phyloP scores from a whole-genome alignment of 148 eudicot species.

The Persicaria tinctoria region DNA sequence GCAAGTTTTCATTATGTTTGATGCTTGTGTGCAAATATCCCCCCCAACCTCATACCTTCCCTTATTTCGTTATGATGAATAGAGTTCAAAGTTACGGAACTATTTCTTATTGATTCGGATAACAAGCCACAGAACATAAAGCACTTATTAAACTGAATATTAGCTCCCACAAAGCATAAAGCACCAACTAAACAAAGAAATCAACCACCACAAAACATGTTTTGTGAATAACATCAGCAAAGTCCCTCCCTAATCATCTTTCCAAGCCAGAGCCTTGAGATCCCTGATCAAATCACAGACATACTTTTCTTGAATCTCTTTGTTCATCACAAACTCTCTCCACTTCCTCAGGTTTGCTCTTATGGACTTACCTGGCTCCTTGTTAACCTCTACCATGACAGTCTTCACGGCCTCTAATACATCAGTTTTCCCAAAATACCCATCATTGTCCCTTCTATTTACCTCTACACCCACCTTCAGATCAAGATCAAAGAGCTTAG shows the following conservation, averaged over 20 bases:
- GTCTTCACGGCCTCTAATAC: conserved; percentile 29
- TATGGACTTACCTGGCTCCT: conserved; percentile 21
- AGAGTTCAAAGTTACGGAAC: no score
- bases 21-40: no score
- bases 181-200: background rate
- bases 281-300: conserved; percentile 28
- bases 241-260: background rate
- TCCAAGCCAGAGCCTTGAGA: conserved; percentile 24
- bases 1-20: no score
- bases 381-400: conserved; percentile 23
- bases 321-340: conserved; percentile 31
- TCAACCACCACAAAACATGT: background rate
- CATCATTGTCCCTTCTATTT: conserved; percentile 48
- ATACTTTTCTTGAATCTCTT: conserved; percentile 25
- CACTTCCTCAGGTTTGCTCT: conserved; percentile 33
- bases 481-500: conserved; percentile 30
- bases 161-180: background rate
- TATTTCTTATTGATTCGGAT: no score
- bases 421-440: conserved; percentile 39
- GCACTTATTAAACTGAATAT: no score
- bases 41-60: no score
- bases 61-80: no score
- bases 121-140: no score
- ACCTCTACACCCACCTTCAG: conserved; percentile 44
- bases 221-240: background rate